These are phyloP conservation scores for Hyaloperonospora brassicae DNA, from an alignment of 352 stramenopile genomes.

Conservation along the genomic window DNA sequence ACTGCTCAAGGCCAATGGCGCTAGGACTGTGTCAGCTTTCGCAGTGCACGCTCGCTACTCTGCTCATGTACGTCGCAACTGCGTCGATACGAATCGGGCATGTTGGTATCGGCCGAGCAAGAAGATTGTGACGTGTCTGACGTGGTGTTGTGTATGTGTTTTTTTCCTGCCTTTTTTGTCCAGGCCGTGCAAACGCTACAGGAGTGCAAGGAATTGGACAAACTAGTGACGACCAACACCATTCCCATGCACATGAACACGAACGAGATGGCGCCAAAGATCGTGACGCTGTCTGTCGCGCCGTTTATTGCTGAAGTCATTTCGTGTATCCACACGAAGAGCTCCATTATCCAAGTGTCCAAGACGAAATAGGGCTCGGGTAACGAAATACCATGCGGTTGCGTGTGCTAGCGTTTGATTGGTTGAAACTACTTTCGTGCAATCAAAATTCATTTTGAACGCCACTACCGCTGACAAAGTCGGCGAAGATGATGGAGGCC, in stretches of 20 bases:
- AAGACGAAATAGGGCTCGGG: constrained; percentile 57
- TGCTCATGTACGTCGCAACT: constrained; percentile 37
- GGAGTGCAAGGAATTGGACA: constrained; percentile 66
- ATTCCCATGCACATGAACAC: constrained; percentile 44
- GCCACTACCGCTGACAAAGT: neutral
- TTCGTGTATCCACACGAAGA: constrained; percentile 83
- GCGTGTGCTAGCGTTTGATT: constrained; percentile 10
- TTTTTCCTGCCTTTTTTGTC: neutral
- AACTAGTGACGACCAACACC: constrained; percentile 82
- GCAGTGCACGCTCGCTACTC: constrained; percentile 82
- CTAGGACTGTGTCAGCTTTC: constrained; percentile 73
- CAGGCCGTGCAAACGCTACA: constrained; percentile 55
- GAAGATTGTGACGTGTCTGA: no score
- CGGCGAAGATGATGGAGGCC: constrained; percentile 34
- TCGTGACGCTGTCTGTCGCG: constrained; percentile 78
- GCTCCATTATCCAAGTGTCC: constrained; percentile 76
- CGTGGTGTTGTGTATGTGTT: no score
- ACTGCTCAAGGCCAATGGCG: constrained; percentile 69
- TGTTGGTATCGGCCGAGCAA: no score
- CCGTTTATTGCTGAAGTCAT: constrained; percentile 86
- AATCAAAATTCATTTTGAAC: neutral
- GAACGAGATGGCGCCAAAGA: constrained; percentile 43
- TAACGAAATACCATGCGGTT: neutral
- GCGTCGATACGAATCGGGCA: neutral
- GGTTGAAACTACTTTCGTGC: constrained; percentile 12